A percentile compares a stretch with the other conserved stretches of the same genome.
phyloP scores from a whole-genome alignment of 2,329 filamentous ascomycete genomes.

The Clonostachys byssicola region DNA sequence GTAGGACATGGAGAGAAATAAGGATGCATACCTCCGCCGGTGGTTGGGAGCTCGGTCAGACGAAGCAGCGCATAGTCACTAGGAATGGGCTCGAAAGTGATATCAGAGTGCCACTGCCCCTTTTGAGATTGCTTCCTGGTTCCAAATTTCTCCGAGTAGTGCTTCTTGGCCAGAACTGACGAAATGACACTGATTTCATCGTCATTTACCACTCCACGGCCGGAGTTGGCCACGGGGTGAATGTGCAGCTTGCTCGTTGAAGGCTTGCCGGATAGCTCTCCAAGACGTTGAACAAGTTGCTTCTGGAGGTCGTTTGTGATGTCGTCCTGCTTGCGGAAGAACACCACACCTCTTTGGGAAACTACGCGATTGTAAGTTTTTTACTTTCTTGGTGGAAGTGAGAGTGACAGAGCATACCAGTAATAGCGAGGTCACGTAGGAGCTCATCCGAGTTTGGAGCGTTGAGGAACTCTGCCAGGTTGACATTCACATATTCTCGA shows the following conservation, averaged over 20 bases:
- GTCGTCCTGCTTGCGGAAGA: conserved; percentile 62
- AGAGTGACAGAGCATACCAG: conserved; percentile 39
- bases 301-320: conserved; percentile 63
- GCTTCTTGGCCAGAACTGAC: conserved; percentile 47
- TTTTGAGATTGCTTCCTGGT: conserved; percentile 36
- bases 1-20: not conserved
- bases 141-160: conserved; percentile 27
- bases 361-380: conserved; percentile 26
- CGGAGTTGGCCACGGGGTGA: conserved; percentile 52
- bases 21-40: conserved; percentile 39
- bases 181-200: conserved; percentile 62
- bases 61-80: conserved; percentile 58
- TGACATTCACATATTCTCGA: conserved; percentile 53
- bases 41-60: conserved; percentile 47
- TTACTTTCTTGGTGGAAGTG: too few relatives aligned
- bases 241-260: conserved; percentile 52
- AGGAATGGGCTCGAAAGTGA: conserved; percentile 60
- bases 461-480: conserved; percentile 56
- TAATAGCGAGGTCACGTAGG: conserved; percentile 63
- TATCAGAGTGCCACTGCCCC: conserved; percentile 57
- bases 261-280: conserved; percentile 54
- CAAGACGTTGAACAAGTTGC: conserved; percentile 56
- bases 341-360: conserved; percentile 65
- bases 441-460: conserved; percentile 59
- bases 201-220: conserved; percentile 47